Conservation (phyloP, 148 eudicot genomes). For the Beta vulgaris region DNA sequence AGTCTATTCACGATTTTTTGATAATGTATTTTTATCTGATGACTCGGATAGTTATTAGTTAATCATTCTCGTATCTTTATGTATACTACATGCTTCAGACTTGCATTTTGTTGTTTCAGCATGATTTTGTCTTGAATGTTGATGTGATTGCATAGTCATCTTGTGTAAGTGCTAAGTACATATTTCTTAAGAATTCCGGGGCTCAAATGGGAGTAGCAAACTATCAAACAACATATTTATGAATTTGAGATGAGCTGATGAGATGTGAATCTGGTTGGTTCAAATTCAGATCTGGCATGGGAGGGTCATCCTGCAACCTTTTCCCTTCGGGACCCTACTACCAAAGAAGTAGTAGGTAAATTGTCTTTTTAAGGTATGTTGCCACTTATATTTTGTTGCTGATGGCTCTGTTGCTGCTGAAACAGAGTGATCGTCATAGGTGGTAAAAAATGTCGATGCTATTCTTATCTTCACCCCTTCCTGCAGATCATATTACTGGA, state of each 20-base stretch:
- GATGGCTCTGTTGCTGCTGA: too few relatives aligned
- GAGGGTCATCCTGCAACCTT: not conserved
- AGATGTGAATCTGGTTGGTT: not conserved
- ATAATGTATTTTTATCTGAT: not conserved
- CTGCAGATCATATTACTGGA: too few relatives aligned
- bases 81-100: not conserved
- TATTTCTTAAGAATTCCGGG: not conserved
- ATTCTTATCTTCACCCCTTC: too few relatives aligned
- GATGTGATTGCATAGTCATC: not conserved
- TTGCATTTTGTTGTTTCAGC: not conserved
- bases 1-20: not conserved
- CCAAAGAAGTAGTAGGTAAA: too few relatives aligned
- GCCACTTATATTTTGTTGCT: too few relatives aligned
- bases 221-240: not conserved
- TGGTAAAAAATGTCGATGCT: too few relatives aligned
- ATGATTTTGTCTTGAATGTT: not conserved
- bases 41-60: not conserved
- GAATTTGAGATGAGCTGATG: not conserved
- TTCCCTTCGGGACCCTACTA: not conserved
- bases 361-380: too few relatives aligned
- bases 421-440: too few relatives aligned
- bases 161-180: not conserved
- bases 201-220: not conserved
- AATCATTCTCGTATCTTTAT: too few relatives aligned
- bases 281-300: not conserved